A percentile compares a stretch with the other conserved stretches of the same genome.
These are phyloP conservation scores for Mortierella sp. DNA, from an alignment of 371 early-diverging fungal species.

Conservation along the genomic window DNA sequence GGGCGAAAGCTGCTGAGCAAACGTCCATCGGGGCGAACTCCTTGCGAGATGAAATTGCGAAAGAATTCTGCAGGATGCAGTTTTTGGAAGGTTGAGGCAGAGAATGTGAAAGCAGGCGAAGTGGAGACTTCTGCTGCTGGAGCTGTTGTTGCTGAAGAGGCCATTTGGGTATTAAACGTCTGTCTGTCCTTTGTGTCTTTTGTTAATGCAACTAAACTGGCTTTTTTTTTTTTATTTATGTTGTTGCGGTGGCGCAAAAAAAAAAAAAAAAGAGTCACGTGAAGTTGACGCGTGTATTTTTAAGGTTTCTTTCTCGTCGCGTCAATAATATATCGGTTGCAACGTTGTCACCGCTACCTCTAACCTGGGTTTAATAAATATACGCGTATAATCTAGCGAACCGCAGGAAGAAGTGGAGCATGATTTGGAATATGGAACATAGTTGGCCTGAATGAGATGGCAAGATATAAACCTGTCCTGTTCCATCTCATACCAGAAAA, in stretches of 20 bases:
- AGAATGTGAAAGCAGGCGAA: slow-evolving; percentile 57
- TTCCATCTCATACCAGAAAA: slow-evolving; percentile 10
- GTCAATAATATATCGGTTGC: no score
- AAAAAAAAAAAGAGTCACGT: background rate
- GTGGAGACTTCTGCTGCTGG: slow-evolving; percentile 7
- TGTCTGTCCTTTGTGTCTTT: background rate
- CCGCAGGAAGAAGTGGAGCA: background rate
- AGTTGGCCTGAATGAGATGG: background rate
- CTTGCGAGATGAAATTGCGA: slow-evolving; percentile 82
- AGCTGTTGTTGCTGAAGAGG: slow-evolving; percentile 16
- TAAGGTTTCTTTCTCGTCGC: no score
- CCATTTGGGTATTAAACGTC: slow-evolving; percentile 14
- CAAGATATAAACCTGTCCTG: background rate
- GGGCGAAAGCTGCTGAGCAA: slow-evolving; percentile 70
- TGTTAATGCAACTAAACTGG: background rate
- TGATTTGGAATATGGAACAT: slow-evolving; percentile 23
- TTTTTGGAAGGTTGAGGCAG: slow-evolving; percentile 69
- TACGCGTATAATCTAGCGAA: no score
- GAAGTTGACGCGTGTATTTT: background rate
- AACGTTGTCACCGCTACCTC: background rate
- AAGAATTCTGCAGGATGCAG: slow-evolving; percentile 93
- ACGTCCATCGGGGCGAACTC: slow-evolving; percentile 90
- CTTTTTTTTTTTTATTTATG: slow-evolving; percentile 11
- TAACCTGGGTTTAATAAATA: background rate
- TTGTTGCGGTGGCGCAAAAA: background rate